These are phyloP conservation scores for Incumbomyces lentus DNA, from an alignment of 2,329 filamentous ascomycete species.

Conservation along the genomic window DNA sequence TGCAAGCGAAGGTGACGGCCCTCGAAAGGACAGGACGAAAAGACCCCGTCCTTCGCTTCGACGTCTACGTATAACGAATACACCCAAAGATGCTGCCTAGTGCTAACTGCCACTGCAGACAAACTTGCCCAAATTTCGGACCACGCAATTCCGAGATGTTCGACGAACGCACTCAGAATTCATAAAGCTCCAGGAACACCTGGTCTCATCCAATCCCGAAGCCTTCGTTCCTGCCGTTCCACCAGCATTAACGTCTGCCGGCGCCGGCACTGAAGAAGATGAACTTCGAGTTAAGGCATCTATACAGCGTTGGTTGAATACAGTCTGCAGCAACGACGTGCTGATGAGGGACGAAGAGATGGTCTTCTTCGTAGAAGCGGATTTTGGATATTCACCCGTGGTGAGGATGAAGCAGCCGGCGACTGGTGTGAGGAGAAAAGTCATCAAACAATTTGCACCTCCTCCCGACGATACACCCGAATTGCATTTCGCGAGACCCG, in stretches of 20 bases:
- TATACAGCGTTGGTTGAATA: slow-evolving; percentile 91
- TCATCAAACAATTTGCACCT: slow-evolving; percentile 95
- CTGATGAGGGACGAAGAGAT: slow-evolving; percentile 94
- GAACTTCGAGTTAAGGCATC: slow-evolving; percentile 78
- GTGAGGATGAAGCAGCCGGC: slow-evolving; percentile 93
- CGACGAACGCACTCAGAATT: slow-evolving; percentile 93
- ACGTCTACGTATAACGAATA: slow-evolving; percentile 68
- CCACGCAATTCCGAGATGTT: slow-evolving; percentile 95
- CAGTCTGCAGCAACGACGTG: slow-evolving; percentile 81
- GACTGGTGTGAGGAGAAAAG: slow-evolving; percentile 86
- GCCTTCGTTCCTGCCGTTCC: slow-evolving; percentile 89
- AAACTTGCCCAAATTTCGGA: slow-evolving; percentile 95
- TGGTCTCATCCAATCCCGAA: slow-evolving; percentile 96
- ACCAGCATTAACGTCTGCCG: slow-evolving; percentile 85
- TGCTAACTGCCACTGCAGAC: slow-evolving; percentile 49
- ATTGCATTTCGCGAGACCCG: slow-evolving; percentile 74
- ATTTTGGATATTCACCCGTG: slow-evolving; percentile 95
- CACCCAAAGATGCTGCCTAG: background rate
- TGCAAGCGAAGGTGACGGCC: slow-evolving; percentile 90
- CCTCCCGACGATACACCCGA: slow-evolving; percentile 96
- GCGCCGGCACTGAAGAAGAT: slow-evolving; percentile 92
- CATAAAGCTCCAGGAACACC: slow-evolving; percentile 85
- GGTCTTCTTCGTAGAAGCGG: slow-evolving; percentile 96
- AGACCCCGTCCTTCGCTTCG: slow-evolving; percentile 87
- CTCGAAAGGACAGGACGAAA: slow-evolving; percentile 90